Conservation (phyloP, 495 filamentous ascomycete genomes). For the Xylaria sp. region DNA sequence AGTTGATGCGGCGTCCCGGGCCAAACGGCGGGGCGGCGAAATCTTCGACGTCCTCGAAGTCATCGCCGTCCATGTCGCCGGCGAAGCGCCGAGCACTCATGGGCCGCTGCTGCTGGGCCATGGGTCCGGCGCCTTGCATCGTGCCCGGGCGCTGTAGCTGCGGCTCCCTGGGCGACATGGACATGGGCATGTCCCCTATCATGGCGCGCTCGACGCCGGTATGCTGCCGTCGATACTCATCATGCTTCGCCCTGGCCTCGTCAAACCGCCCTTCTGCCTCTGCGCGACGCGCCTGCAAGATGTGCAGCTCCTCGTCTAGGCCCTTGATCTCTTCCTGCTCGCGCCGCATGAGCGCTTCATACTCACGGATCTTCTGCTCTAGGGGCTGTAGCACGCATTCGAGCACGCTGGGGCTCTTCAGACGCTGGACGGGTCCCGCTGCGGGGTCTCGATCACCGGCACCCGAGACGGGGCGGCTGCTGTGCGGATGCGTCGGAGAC, state of each 20-base stretch:
- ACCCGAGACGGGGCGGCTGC: slow-evolving; percentile 26
- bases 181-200: slow-evolving; percentile 32
- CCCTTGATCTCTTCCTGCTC: slow-evolving; percentile 41
- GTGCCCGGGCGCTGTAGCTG: slow-evolving; percentile 29
- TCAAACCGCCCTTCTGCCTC: slow-evolving; percentile 39
- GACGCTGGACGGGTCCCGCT: slow-evolving; percentile 37
- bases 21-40: slow-evolving; percentile 33
- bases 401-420: slow-evolving; percentile 40
- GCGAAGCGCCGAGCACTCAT: slow-evolving; percentile 32
- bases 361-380: slow-evolving; percentile 40
- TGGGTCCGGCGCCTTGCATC: slow-evolving; percentile 27
- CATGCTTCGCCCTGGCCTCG: slow-evolving; percentile 43
- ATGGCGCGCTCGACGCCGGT: slow-evolving; percentile 40
- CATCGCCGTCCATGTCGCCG: slow-evolving; percentile 27
- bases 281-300: slow-evolving; percentile 37
- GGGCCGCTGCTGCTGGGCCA: slow-evolving; percentile 35
- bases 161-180: slow-evolving; percentile 29
- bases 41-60: slow-evolving; percentile 38
- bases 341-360: slow-evolving; percentile 36
- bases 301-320: slow-evolving; percentile 39
- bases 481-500: slow-evolving; percentile 35
- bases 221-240: slow-evolving; percentile 41
- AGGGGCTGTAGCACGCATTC: slow-evolving; percentile 44
- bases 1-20: slow-evolving; percentile 39
- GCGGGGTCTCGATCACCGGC: slow-evolving; percentile 9